These are phyloP conservation scores for Melaleuca quinquenervia DNA, from an alignment of 345 rosid genomes.

Conservation along the genomic window DNA sequence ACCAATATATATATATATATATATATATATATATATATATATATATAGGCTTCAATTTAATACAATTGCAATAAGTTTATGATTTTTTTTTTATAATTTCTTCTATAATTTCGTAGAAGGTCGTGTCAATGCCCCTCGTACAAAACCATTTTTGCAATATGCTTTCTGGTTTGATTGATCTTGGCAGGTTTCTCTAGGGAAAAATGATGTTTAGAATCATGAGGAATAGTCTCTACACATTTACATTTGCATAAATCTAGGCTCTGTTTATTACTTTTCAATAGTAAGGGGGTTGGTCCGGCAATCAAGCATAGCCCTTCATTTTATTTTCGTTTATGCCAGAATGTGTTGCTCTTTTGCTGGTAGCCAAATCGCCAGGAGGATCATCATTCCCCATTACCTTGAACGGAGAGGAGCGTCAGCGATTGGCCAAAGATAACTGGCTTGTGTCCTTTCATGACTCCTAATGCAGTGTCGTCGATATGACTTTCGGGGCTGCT, in stretches of 20 bases:
- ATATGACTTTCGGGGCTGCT: not conserved
- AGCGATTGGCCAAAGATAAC: not conserved
- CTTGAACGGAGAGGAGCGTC: not conserved
- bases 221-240: not conserved
- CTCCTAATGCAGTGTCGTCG: accelerated
- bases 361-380: not conserved
- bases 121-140: not conserved
- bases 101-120: not conserved
- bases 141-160: not conserved
- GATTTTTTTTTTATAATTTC: no score
- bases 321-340: not conserved
- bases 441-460: not conserved
- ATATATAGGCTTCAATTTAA: no score
- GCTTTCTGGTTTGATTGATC: not conserved
- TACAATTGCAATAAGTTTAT: no score
- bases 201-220: not conserved
- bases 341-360: not conserved
- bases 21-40: no score
- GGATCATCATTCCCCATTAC: not conserved
- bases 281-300: not conserved
- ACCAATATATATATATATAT: no score
- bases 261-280: not conserved
- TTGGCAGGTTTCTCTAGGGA: not conserved
- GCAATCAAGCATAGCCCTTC: not conserved
- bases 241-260: not conserved